A percentile compares a stretch with the other conserved stretches of the same genome.
Conservation (phyloP, 495 filamentous ascomycete species). For the Podospora didyma region DNA sequence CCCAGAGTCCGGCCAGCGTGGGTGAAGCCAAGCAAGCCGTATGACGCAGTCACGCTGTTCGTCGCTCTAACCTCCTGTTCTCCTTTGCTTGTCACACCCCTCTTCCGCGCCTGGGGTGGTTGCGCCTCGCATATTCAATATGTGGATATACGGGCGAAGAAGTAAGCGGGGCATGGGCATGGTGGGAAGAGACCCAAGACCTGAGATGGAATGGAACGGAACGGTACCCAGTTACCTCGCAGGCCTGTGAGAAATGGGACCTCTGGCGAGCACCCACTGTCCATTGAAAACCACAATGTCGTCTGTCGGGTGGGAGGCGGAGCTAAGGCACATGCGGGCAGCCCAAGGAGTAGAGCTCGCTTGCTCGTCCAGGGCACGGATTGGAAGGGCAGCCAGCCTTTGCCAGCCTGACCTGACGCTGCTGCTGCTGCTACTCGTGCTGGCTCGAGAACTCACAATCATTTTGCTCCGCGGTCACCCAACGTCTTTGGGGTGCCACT, state of each 20-base stretch:
- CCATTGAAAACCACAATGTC: not conserved
- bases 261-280: no score
- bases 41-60: slow-evolving; percentile 1
- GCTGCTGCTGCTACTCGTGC: no score
- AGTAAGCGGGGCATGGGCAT: not conserved
- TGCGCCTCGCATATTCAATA: slow-evolving; percentile 4
- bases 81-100: not conserved
- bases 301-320: not conserved
- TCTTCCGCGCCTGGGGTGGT: not conserved
- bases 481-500: slow-evolving; percentile 9
- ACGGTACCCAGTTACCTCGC: no score
- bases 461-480: slow-evolving; percentile 4
- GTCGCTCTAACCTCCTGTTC: not conserved
- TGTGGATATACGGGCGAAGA: not conserved
- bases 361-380: not conserved
- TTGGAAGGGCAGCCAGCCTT: not conserved
- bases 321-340: not conserved
- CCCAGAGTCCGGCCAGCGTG: no score
- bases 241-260: no score
- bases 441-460: not conserved
- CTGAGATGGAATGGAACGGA: no score
- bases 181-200: not conserved
- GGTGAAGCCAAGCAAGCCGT: not conserved
- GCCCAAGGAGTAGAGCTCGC: not conserved
- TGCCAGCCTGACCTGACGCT: no score